Base-by-base conservation (phyloP, 2,329 filamentous ascomycete species). In the Trichoderma sp. region DNA sequence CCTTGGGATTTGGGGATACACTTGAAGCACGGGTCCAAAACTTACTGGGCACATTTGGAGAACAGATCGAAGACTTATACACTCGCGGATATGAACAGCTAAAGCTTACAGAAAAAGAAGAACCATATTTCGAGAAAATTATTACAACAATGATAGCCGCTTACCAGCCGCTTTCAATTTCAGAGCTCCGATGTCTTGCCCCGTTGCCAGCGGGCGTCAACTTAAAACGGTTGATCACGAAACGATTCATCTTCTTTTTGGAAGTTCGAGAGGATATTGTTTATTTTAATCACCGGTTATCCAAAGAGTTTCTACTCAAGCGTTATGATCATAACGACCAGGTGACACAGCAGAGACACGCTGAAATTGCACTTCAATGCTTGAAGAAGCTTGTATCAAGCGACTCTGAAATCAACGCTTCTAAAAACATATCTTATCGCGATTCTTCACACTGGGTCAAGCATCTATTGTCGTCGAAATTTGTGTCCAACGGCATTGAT, bases 101-200 rank as follows among this genome's bases (percentile, higher is more conserved):
- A 7, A 18, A 45, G 38, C 16, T 45, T 2, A 45, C 38, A 45
- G 38, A 3, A 45, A 0, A 8, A 45, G 38, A 45, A 2, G 38
- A 45, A 18, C 0, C 2, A 3, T 18, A 2, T 45, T 8, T 45
- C 0, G 0, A 45, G 38, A 1, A 45, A 2, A 45, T 45, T 45
- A 2, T 45, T 0, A 2, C 38, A 2, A 45, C 38, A 45, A 2
- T 45, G 16, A 45, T 45, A 2, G 3, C 38, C 16, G 2, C 38
- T 1, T 45, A 45, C 16, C 38, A 18, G 38, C 38, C 38, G 16
- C 38, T 45, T 8, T 1, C 38, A 1, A 45, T 45, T 4, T 45
- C 38, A 45, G 38, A 45, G 38, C 38, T 45, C 0, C 38, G 38
- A 45, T 45, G 1, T 18, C 38, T 45, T 45, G 1, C 1, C 38